These are phyloP conservation scores for Leucocoprinus leucothites DNA, from an alignment of 768 basidiomycete genomes.

Conservation along the genomic window DNA sequence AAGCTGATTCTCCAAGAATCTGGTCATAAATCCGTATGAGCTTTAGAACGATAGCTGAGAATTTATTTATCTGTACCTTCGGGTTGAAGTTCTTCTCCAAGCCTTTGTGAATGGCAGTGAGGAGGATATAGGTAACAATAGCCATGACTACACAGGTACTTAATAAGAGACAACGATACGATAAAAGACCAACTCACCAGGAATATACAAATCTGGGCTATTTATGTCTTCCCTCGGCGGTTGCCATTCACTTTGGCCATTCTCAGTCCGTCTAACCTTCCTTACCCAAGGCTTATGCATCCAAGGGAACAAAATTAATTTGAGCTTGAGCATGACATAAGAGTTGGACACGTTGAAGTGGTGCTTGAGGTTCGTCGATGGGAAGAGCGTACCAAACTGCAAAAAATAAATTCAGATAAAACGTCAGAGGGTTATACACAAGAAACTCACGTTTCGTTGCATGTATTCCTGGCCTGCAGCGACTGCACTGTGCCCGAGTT, in stretches of 20 bases:
- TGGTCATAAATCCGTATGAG: constrained; percentile 13
- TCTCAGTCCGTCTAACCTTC: constrained; percentile 60
- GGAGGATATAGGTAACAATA: constrained; percentile 90
- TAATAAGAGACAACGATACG: not conserved
- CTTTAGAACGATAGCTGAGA: not conserved
- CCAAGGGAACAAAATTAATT: constrained; percentile 94
- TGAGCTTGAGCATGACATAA: constrained; percentile 89
- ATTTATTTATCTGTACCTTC: constrained; percentile 31
- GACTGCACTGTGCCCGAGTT: constrained; percentile 88
- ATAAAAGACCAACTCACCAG: constrained; percentile 43
- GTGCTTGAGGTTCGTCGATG: constrained; percentile 75
- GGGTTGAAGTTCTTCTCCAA: constrained; percentile 84
- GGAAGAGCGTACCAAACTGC: constrained; percentile 80
- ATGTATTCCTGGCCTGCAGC: constrained; percentile 95
- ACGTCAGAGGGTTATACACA: not conserved
- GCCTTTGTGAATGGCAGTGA: constrained; percentile 83
- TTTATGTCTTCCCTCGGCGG: constrained; percentile 94
- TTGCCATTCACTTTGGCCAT: constrained; percentile 73
- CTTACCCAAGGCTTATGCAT: constrained; percentile 85
- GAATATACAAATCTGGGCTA: constrained; percentile 95
- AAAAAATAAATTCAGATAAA: not conserved
- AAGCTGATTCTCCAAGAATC: constrained; percentile 83
- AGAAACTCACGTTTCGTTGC: constrained; percentile 79
- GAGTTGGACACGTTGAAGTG: constrained; percentile 96
- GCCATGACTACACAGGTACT: constrained; percentile 71